Evolutionary conservation across 2,329 filamentous ascomycete species (phyloP), one percentile per base, ranked within the genome.

Genomic region (Neofusicoccum laricinum): DNA sequence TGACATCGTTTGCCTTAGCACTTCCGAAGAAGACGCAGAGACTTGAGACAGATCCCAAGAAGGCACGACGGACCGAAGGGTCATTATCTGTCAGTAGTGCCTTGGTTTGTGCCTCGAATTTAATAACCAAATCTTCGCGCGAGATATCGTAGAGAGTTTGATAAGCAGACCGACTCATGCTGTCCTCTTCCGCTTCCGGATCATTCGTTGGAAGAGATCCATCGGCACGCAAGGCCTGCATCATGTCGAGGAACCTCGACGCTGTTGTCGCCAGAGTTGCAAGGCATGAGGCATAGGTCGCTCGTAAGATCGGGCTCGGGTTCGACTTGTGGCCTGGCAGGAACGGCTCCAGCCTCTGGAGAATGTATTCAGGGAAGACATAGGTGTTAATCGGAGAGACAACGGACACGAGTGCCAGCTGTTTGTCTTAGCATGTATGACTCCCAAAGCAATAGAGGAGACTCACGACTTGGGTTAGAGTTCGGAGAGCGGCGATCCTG

Each of bases 11-110:
- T 1, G 94, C 90, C 72, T 93, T 90, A n/a, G 89, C 85, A 66
- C 91, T 93, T 2, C 92, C 93, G 69, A 99, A 98, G 77, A 99
- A 98, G 69, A 97, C 88, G 74, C 95, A 99, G 1, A 99, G 83
- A 67, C 93, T 91, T 0, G 93, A 90, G 0, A 99, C 93, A 7
- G 95, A 98, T 8, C 90, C 90, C 49, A 99, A 81, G 72, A 99
- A 97, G 1, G 95, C 93, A 66, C 95, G 86, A 49, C 93, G 90
- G 21, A 99, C 96, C 40, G 91, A 89, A 4, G 91, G 86, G 71
- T 98, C 91, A 0, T 85, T 81, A 71, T 99, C 96, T 55, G 95
- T 96, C 21, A 99, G 86, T 10, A 99, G 84, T 15, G 90, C 86
- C 75, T 97, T 97, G 1, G 93, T 95, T 72, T 98, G 93, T 7